Percentiles rank a stretch among this genome's conserved stretches.
phyloP scores from a whole-genome alignment of 129 eudicot species.

The Helianthus tuberosus region DNA sequence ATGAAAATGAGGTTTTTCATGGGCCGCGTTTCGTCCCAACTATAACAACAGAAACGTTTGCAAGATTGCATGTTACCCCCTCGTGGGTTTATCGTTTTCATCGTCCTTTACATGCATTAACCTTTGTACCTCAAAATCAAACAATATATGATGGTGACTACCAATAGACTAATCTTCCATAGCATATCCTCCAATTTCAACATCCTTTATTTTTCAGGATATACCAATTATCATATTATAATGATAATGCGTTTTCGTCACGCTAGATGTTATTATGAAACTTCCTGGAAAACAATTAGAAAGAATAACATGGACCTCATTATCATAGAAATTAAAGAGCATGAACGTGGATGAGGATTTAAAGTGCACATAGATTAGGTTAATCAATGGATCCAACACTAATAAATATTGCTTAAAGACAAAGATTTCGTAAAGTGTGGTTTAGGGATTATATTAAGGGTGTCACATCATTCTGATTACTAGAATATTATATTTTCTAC shows the following conservation, averaged over 20 bases:
- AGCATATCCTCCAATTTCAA: slow-evolving; percentile 15
- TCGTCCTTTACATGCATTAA: slow-evolving; percentile 42
- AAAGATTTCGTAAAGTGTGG: slow-evolving; percentile 35
- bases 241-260: background rate
- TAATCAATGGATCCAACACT: slow-evolving; percentile 24
- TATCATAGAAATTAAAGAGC: slow-evolving; percentile 7
- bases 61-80: slow-evolving; percentile 79
- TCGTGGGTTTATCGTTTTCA: slow-evolving; percentile 63
- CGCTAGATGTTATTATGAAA: background rate
- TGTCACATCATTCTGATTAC: slow-evolving; percentile 15
- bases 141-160: slow-evolving; percentile 50
- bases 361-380: slow-evolving; percentile 19
- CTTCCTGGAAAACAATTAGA: background rate
- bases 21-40: slow-evolving; percentile 41
- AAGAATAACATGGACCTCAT: slow-evolving; percentile 20
- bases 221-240: background rate
- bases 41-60: slow-evolving; percentile 31
- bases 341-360: slow-evolving; percentile 22
- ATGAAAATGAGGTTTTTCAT: slow-evolving; percentile 37
- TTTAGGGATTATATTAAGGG: slow-evolving; percentile 36
- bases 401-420: slow-evolving; percentile 36
- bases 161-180: slow-evolving; percentile 33
- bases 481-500: slow-evolving; percentile 3
- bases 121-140: slow-evolving; percentile 43
- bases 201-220: slow-evolving; percentile 15